Percentiles rank a stretch among this genome's conserved stretches.
Conservation (phyloP, 2,329 filamentous ascomycete species). For the Bipolaris cookei region DNA sequence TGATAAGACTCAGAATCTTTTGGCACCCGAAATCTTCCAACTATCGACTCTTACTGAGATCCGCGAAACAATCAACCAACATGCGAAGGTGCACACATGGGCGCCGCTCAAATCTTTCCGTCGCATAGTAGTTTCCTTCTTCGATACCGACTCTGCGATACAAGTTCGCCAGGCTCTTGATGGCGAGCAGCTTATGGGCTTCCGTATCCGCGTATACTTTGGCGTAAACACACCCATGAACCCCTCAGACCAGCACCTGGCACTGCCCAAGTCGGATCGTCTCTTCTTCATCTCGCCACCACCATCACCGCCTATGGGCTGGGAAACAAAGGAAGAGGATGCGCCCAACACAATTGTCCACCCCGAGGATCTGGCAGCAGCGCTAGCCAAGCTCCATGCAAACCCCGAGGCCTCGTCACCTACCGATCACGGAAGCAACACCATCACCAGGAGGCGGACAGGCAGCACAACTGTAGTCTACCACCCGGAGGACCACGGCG, state of each 20-base stretch:
- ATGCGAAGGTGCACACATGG: slow-evolving; percentile 78
- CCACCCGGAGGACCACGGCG: slow-evolving; percentile 66
- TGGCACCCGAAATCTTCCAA: slow-evolving; percentile 74
- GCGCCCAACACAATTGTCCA: slow-evolving; percentile 71
- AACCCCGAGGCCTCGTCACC: slow-evolving; percentile 34
- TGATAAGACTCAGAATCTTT: slow-evolving; percentile 63
- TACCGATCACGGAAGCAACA: slow-evolving; percentile 28
- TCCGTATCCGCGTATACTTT: slow-evolving; percentile 52
- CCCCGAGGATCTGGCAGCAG: slow-evolving; percentile 65
- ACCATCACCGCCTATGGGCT: slow-evolving; percentile 68
- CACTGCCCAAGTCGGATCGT: slow-evolving; percentile 62
- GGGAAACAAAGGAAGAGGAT: slow-evolving; percentile 68
- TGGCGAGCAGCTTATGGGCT: slow-evolving; percentile 74
- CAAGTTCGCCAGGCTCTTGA: slow-evolving; percentile 75
- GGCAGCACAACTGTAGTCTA: slow-evolving; percentile 68
- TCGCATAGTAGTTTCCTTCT: slow-evolving; percentile 81
- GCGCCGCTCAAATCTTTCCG: slow-evolving; percentile 82
- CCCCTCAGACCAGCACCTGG: slow-evolving; percentile 48
- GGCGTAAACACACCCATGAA: slow-evolving; percentile 49
- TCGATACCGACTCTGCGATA: slow-evolving; percentile 71
- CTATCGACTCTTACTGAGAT: slow-evolving; percentile 76
- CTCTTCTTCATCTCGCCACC: slow-evolving; percentile 72
- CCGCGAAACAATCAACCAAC: slow-evolving; percentile 70
- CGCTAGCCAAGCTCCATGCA: slow-evolving; percentile 61
- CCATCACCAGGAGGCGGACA: slow-evolving; percentile 44